A percentile compares a stretch with the other conserved stretches of the same genome.
Evolutionary conservation across 2,329 filamentous ascomycete genomes (phyloP).

Genomic region (Thelonectria discophora): DNA sequence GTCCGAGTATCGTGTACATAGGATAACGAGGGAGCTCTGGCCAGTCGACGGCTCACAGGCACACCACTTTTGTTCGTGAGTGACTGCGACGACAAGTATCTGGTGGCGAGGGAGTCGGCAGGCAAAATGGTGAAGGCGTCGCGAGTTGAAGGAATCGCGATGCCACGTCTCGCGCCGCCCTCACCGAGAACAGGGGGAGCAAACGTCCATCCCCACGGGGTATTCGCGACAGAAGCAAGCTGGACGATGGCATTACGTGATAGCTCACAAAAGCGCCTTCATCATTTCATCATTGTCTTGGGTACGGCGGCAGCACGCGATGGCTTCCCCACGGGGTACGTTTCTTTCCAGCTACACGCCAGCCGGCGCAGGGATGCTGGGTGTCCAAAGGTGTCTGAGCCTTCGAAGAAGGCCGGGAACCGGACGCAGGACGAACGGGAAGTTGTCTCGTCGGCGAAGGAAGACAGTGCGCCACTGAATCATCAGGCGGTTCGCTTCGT

Average conservation of each 20-base stretch:
- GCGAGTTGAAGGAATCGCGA: background rate
- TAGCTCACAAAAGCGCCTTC: constrained; percentile 13
- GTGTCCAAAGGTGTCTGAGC: too few species aligned
- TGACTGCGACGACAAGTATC: background rate
- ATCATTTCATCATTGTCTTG: constrained; percentile 8
- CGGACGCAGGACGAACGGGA: background rate
- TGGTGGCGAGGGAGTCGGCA: background rate
- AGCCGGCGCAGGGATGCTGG: background rate
- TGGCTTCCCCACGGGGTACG: constrained; percentile 25
- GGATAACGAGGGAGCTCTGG: constrained; percentile 1
- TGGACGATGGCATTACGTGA: constrained; percentile 24
- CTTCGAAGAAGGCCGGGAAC: background rate
- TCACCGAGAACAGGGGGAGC: background rate
- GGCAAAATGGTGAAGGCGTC: background rate
- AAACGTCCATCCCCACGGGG: constrained; percentile 19
- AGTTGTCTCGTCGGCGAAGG: too few species aligned
- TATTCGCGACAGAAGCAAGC: constrained; percentile 11
- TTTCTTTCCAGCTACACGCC: background rate
- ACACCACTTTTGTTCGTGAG: background rate
- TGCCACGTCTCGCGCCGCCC: background rate
- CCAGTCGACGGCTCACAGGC: constrained; percentile 3
- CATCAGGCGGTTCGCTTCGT: background rate
- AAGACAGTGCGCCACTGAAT: background rate
- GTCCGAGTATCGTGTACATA: constrained; percentile 6
- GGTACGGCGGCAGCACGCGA: constrained; percentile 8